phyloP scores from a whole-genome alignment of 2,329 filamentous ascomycete species.

The Neofusicoccum ribis region DNA sequence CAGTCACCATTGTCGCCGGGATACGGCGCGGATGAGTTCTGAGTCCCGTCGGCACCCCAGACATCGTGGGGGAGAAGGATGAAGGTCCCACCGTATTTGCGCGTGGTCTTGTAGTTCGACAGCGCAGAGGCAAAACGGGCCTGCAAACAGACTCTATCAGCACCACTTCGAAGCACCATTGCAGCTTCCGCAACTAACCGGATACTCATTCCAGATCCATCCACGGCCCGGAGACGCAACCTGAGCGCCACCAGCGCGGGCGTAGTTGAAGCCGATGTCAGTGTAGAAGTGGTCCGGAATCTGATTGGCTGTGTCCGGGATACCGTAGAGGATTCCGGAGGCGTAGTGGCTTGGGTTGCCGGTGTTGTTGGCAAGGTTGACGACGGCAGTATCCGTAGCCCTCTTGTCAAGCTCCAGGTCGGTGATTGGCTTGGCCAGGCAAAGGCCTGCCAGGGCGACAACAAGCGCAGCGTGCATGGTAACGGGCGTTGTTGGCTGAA shows the following conservation, averaged over 20 bases:
- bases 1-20: slow-evolving; percentile 55
- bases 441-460: not conserved
- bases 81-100: slow-evolving; percentile 45
- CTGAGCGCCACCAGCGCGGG: slow-evolving; percentile 46
- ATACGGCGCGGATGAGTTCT: slow-evolving; percentile 40
- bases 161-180: not conserved
- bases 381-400: slow-evolving; percentile 24
- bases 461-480: not conserved
- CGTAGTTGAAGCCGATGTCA: slow-evolving; percentile 44
- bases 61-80: slow-evolving; percentile 50
- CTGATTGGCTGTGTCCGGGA: slow-evolving; percentile 40
- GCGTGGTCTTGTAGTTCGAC: slow-evolving; percentile 48
- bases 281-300: slow-evolving; percentile 44
- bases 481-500: not conserved
- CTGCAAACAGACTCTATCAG: slow-evolving; percentile 15
- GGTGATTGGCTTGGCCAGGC: not conserved
- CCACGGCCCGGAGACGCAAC: slow-evolving; percentile 35
- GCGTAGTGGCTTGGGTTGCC: slow-evolving; percentile 40
- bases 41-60: slow-evolving; percentile 51
- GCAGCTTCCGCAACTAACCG: slow-evolving; percentile 24
- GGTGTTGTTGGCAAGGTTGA: slow-evolving; percentile 33
- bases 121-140: slow-evolving; percentile 46
- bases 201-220: slow-evolving; percentile 36
- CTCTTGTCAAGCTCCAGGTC: not conserved
- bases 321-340: slow-evolving; percentile 46